phyloP scores from a whole-genome alignment of 306 rosid genomes.

The Parietaria judaica region DNA sequence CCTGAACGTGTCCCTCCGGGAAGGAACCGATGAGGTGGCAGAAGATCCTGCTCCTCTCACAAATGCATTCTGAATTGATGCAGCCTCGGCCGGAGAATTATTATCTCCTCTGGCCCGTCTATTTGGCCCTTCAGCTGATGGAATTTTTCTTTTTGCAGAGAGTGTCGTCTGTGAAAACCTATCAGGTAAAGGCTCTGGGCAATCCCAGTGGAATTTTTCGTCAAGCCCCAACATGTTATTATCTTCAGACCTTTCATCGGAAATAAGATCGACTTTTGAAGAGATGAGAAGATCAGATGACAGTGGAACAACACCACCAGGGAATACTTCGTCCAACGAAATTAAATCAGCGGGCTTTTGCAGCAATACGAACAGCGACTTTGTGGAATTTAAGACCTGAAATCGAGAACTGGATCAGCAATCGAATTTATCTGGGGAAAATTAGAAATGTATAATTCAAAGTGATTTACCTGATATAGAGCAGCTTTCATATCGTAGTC shows the following conservation, averaged over 20 bases:
- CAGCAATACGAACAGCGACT: slow-evolving; percentile 54
- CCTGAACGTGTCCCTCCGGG: slow-evolving; percentile 92
- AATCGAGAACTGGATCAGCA: slow-evolving; percentile 26
- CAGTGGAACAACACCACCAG: slow-evolving; percentile 26
- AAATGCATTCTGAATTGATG: slow-evolving; percentile 51
- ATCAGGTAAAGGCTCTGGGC: slow-evolving; percentile 90
- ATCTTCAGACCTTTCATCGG: slow-evolving; percentile 62
- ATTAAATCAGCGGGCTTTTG: slow-evolving; percentile 49
- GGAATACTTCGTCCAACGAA: slow-evolving; percentile 32
- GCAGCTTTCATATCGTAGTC: slow-evolving; percentile 41
- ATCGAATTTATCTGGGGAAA: slow-evolving; percentile 1
- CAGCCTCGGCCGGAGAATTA: slow-evolving; percentile 49
- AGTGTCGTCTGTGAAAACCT: slow-evolving; percentile 52
- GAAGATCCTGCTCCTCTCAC: slow-evolving; percentile 54
- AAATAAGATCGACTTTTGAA: slow-evolving; percentile 39
- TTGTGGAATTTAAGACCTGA: slow-evolving; percentile 57
- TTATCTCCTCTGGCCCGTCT: slow-evolving; percentile 89
- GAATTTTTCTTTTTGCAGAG: slow-evolving; percentile 54
- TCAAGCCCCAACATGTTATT: slow-evolving; percentile 47
- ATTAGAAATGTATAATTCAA: slow-evolving; percentile 3
- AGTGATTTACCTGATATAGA: slow-evolving; percentile 45
- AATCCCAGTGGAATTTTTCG: slow-evolving; percentile 86
- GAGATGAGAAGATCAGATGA: slow-evolving; percentile 34
- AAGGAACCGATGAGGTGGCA: slow-evolving; percentile 64
- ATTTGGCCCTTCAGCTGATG: slow-evolving; percentile 55